Evolutionary conservation across 441 rosid species (phyloP).

Genomic region (Adansonia gregorii): DNA sequence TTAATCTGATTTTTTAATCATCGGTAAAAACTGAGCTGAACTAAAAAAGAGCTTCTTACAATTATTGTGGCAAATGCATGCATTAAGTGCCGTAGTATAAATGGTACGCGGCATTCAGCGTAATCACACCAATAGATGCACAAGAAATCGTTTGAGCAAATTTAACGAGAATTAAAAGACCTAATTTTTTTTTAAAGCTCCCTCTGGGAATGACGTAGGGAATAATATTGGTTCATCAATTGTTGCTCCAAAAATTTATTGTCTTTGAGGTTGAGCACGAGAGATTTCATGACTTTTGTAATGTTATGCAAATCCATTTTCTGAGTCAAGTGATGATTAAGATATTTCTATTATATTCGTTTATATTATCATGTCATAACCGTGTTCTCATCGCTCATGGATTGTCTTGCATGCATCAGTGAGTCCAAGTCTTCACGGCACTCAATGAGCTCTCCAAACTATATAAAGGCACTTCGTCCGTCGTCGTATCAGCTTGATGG

Average conservation of each 20-base stretch:
- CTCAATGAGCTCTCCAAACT: not conserved
- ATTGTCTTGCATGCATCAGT: not conserved
- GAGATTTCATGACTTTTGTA: no score
- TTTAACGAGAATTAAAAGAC: not conserved
- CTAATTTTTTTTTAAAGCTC: not conserved
- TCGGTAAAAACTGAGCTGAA: not conserved
- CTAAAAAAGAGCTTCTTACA: not conserved
- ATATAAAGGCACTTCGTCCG: not conserved
- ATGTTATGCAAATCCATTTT: no score
- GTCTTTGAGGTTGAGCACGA: no score
- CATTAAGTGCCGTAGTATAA: no score
- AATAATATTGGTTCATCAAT: not conserved
- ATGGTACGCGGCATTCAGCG: not conserved
- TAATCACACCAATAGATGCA: not conserved
- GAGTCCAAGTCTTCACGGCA: not conserved
- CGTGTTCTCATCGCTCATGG: not conserved
- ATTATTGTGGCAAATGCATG: no score
- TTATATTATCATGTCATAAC: no score
- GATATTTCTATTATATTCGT: no score
- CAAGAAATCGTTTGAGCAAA: not conserved
- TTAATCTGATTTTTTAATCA: no score
- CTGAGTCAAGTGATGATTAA: no score
- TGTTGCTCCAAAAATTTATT: no score
- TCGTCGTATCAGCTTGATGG: not conserved
- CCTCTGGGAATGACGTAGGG: not conserved